These are phyloP conservation scores for Phaeosphaeria sp. DNA, from an alignment of 2,329 filamentous ascomycete species.

Conservation along the genomic window DNA sequence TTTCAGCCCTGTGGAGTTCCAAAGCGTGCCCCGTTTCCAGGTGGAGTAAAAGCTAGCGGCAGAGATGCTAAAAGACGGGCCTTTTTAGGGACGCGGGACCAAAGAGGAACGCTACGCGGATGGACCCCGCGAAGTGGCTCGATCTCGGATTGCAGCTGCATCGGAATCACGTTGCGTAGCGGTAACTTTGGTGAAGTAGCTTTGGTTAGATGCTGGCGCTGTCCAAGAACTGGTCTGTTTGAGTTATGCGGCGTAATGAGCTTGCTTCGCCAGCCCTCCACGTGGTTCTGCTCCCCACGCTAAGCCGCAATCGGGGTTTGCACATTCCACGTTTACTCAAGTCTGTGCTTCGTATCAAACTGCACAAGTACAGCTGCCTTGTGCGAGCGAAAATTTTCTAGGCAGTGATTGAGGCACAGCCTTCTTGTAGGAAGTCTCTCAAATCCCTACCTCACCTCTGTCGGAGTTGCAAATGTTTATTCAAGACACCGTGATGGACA, in stretches of 20 bases:
- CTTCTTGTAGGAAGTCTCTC: background rate
- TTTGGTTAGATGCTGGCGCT: too few relatives aligned
- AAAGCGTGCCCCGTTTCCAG: background rate
- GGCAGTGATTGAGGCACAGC: background rate
- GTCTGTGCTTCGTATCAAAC: background rate
- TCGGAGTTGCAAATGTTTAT: background rate
- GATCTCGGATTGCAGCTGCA: too few relatives aligned
- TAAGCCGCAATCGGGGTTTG: background rate
- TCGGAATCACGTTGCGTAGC: too few relatives aligned
- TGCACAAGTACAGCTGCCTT: slow-evolving; percentile 1
- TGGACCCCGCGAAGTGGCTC: too few relatives aligned
- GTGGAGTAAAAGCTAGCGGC: background rate
- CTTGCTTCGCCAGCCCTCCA: background rate
- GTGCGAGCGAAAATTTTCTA: slow-evolving; percentile 1
- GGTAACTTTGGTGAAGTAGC: too few relatives aligned
- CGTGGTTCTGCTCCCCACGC: background rate
- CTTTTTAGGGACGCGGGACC: background rate
- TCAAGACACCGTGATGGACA: background rate
- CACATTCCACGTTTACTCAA: background rate
- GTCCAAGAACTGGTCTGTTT: background rate
- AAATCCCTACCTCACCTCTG: background rate
- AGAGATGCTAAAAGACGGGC: background rate
- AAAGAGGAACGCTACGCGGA: too few relatives aligned
- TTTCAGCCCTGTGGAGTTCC: background rate
- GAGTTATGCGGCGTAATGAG: background rate